Evolutionary conservation across 306 rosid species (phyloP).

Genomic region (Sophora flavescens): DNA sequence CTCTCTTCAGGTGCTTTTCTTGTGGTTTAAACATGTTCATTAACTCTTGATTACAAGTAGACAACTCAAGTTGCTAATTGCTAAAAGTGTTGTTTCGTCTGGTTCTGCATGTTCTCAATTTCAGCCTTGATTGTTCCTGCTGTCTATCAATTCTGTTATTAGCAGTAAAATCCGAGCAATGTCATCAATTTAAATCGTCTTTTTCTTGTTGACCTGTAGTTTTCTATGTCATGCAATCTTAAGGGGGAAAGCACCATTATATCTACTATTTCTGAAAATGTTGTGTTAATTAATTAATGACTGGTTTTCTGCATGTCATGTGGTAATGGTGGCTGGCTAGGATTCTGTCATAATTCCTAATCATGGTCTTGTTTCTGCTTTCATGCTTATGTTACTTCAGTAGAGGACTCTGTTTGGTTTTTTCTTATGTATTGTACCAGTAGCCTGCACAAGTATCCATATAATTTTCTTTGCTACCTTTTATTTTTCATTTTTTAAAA

Average conservation of each 20-base stretch:
- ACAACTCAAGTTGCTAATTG: constrained; percentile 14
- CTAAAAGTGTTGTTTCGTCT: constrained; percentile 23
- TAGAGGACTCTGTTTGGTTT: constrained; percentile 4
- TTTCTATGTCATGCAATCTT: constrained; percentile 39
- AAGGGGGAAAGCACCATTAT: constrained; percentile 32
- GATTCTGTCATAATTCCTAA: constrained; percentile 35
- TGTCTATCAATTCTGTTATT: constrained; percentile 9
- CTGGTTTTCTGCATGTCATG: constrained; percentile 32
- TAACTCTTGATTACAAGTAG: neutral
- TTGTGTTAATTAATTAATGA: constrained; percentile 25
- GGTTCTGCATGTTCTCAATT: constrained; percentile 21
- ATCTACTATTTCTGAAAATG: constrained; percentile 19
- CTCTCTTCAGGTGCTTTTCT: constrained; percentile 33
- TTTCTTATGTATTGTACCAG: neutral
- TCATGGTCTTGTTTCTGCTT: constrained; percentile 36
- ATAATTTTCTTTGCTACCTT: constrained; percentile 3
- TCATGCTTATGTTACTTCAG: constrained; percentile 31
- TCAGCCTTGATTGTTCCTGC: constrained; percentile 22
- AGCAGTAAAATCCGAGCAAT: constrained; percentile 4
- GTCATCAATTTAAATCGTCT: constrained; percentile 21
- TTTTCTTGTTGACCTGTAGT: constrained; percentile 17
- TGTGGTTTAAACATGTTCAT: constrained; percentile 33
- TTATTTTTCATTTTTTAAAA: neutral
- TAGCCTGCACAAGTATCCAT: neutral
- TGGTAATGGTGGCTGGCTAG: constrained; percentile 33